A percentile compares a stretch with the other conserved stretches of the same genome.
These are phyloP conservation scores for Cucurbita maxima DNA, from an alignment of 306 rosid genomes.

Conservation along the genomic window DNA sequence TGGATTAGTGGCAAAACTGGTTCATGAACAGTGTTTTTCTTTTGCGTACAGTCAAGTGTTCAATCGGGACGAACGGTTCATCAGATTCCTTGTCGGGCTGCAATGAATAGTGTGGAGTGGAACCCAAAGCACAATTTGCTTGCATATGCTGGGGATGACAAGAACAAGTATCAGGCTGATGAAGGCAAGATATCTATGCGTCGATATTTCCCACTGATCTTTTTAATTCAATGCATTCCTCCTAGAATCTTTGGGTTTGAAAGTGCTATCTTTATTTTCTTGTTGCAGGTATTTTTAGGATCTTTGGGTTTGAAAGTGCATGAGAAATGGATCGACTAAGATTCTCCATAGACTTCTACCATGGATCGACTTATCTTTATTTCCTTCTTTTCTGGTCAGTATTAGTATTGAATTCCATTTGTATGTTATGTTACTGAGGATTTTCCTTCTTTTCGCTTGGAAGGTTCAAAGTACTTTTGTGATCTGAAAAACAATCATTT, in stretches of 20 bases:
- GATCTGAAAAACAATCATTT: too few species aligned
- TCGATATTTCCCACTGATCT: neutral
- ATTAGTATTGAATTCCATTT: neutral
- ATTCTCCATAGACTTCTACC: neutral
- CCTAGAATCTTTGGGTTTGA: neutral
- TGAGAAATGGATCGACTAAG: conserved; percentile 7
- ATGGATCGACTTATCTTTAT: neutral
- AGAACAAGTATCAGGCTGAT: conserved; percentile 87
- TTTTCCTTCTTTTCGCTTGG: neutral
- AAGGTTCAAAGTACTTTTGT: neutral
- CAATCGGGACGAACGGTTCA: conserved; percentile 70
- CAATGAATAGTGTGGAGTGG: conserved; percentile 99
- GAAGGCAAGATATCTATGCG: conserved; percentile 38
- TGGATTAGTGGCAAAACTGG: neutral
- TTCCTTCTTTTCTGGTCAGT: neutral
- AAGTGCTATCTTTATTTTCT: conserved; percentile 5
- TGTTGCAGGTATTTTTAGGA: conserved; percentile 72
- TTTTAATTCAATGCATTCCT: neutral
- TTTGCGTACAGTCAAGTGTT: conserved; percentile 50
- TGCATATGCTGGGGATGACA: conserved; percentile 96
- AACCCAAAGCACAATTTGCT: conserved; percentile 83
- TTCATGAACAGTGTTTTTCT: neutral
- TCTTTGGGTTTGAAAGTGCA: conserved; percentile 74
- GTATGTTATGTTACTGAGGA: neutral
- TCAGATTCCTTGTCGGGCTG: conserved; percentile 88